A percentile compares a stretch with the other conserved stretches of the same genome.
phyloP scores from a whole-genome alignment of 305 asterid genomes.

The Plantago rigida region DNA sequence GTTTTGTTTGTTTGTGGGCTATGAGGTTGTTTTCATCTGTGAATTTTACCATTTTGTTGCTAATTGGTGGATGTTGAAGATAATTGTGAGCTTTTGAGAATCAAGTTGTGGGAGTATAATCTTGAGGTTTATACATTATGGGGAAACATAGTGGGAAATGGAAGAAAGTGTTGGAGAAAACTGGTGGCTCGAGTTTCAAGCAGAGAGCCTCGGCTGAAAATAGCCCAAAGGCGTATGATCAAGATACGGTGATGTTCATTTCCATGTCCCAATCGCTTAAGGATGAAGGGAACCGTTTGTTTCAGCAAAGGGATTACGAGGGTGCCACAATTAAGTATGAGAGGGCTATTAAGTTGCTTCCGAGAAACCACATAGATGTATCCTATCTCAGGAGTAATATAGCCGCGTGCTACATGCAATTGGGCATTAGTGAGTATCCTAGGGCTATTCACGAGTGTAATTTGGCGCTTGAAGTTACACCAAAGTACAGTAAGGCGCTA shows the following conservation, averaged over 20 bases:
- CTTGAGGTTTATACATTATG: slow-evolving; percentile 32
- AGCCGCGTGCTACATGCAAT: slow-evolving; percentile 83
- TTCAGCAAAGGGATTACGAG: slow-evolving; percentile 69
- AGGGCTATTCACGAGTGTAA: slow-evolving; percentile 79
- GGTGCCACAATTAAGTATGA: slow-evolving; percentile 72
- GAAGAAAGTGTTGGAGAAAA: slow-evolving; percentile 38
- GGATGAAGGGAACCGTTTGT: slow-evolving; percentile 63
- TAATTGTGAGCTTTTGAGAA: slow-evolving; percentile 19
- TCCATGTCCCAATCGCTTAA: slow-evolving; percentile 58
- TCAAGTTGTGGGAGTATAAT: too few species aligned
- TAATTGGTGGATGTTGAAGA: neutral
- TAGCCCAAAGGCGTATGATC: slow-evolving; percentile 43
- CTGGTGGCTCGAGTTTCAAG: slow-evolving; percentile 34
- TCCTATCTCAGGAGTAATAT: slow-evolving; percentile 67
- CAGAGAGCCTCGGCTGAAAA: slow-evolving; percentile 34
- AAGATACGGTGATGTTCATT: slow-evolving; percentile 61
- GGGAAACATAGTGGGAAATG: slow-evolving; percentile 52
- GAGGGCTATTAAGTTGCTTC: slow-evolving; percentile 72
- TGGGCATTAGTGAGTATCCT: slow-evolving; percentile 71
- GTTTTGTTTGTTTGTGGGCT: neutral
- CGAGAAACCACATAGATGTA: slow-evolving; percentile 68
- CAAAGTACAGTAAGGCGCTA: slow-evolving; percentile 75
- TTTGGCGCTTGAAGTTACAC: slow-evolving; percentile 84
- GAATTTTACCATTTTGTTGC: slow-evolving; percentile 11
- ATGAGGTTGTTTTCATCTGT: too few species aligned